Percentiles rank a stretch among this genome's conserved stretches.
Conservation (phyloP, 148 eudicot genomes). For the Mesembryanthemum crystallinum region DNA sequence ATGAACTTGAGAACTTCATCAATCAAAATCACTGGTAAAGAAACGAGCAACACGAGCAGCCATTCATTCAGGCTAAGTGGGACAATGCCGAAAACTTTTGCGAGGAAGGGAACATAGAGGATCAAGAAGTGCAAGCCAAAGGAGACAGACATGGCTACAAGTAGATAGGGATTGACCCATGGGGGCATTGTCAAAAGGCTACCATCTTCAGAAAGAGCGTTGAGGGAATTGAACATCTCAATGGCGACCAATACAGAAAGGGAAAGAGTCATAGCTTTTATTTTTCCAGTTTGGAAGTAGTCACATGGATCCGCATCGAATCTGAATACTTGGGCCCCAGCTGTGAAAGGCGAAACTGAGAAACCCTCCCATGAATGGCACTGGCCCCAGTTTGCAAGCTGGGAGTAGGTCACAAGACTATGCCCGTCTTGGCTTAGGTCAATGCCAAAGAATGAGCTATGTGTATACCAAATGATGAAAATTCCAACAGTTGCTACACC, state of each 20-base stretch:
- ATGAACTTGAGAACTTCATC: constrained; percentile 83
- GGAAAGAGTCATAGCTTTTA: constrained; percentile 75
- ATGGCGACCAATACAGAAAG: constrained; percentile 78
- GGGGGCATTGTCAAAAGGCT: constrained; percentile 75
- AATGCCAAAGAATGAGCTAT: constrained; percentile 60
- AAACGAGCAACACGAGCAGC: constrained; percentile 57
- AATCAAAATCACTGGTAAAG: constrained; percentile 68
- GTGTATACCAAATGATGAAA: constrained; percentile 71
- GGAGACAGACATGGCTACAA: constrained; percentile 66
- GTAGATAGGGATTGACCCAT: constrained; percentile 76
- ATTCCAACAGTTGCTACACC: constrained; percentile 70
- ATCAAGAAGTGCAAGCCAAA: constrained; percentile 73
- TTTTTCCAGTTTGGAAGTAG: constrained; percentile 61
- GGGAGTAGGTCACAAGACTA: constrained; percentile 58
- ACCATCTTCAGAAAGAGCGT: constrained; percentile 70
- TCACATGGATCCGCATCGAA: constrained; percentile 62
- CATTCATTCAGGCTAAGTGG: constrained; percentile 69
- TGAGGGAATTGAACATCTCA: constrained; percentile 78
- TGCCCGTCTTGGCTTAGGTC: constrained; percentile 71
- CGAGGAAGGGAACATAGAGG: constrained; percentile 69
- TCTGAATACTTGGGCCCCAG: constrained; percentile 52
- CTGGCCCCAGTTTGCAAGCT: constrained; percentile 70
- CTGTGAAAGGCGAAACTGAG: constrained; percentile 52
- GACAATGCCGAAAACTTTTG: constrained; percentile 69
- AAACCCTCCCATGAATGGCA: constrained; percentile 61